Evolutionary conservation across 208 protist genomes (phyloP).

Genomic region (Herpetomonas tarakana): DNA sequence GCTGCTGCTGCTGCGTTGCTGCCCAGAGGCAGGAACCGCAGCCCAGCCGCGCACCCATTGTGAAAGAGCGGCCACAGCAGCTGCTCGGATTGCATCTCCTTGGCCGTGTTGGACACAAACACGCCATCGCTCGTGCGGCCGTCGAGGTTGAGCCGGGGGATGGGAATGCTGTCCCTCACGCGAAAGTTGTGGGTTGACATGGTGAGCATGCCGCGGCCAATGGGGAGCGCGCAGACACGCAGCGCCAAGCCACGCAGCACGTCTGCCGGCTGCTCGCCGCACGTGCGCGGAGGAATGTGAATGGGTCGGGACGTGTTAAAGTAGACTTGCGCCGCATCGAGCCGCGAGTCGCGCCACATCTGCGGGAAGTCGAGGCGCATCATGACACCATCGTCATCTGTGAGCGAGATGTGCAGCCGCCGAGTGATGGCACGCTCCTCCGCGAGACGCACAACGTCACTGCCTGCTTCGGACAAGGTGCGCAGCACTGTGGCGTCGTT

Average conservation of each 20-base stretch:
- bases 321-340: conserved; percentile 66
- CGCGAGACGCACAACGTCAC: conserved; percentile 51
- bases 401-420: conserved; percentile 36
- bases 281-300: conserved; percentile 38
- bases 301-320: conserved; percentile 77
- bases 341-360: conserved; percentile 62
- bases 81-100: conserved; percentile 27
- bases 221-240: conserved; percentile 48
- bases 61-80: conserved; percentile 81
- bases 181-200: conserved; percentile 81
- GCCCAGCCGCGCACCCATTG: conserved; percentile 80
- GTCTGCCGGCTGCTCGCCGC: conserved; percentile 50
- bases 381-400: conserved; percentile 80
- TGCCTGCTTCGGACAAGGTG: conserved; percentile 22
- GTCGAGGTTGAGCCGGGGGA: conserved; percentile 60
- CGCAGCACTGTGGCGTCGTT: conserved; percentile 3
- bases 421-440: conserved; percentile 54
- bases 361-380: conserved; percentile 67
- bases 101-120: conserved; percentile 45
- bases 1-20: not conserved
- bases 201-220: conserved; percentile 81
- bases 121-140: conserved; percentile 71
- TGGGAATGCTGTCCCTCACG: conserved; percentile 75
- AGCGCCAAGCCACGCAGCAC: conserved; percentile 39
- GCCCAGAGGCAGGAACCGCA: conserved; percentile 73